Conservation (phyloP, 176 grass and related monocot species). For the Avena eriantha region DNA sequence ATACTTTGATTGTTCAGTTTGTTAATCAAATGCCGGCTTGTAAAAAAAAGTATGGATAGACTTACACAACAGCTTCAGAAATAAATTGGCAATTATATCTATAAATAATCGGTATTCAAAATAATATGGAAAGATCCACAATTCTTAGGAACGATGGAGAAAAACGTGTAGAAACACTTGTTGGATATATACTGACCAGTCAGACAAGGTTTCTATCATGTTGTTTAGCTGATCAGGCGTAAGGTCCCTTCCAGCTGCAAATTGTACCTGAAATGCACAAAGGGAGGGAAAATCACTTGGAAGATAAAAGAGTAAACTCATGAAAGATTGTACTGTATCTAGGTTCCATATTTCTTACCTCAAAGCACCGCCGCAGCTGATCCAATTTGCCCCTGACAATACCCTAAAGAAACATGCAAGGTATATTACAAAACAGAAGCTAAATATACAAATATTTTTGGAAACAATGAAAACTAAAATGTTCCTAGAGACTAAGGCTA, state of each 20-base stretch:
- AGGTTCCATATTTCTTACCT: conserved; percentile 53
- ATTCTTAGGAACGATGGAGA: not conserved
- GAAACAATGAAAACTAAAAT: not conserved
- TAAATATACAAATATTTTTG: conserved; percentile 12
- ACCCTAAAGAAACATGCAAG: conserved; percentile 55
- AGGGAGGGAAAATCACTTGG: not conserved
- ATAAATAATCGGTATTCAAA: not conserved
- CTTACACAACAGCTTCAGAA: conserved; percentile 22
- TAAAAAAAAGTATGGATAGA: not conserved
- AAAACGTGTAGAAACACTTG: not conserved
- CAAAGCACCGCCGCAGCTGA: conserved; percentile 94
- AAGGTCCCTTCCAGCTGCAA: conserved; percentile 97
- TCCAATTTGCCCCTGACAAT: conserved; percentile 98
- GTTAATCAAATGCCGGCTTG: not conserved
- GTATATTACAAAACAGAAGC: conserved; percentile 32
- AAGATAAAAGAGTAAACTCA: conserved; percentile 24
- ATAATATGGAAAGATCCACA: conserved; percentile 24
- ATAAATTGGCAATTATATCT: conserved; percentile 6
- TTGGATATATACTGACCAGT: conserved; percentile 66
- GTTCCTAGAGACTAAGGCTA: not conserved
- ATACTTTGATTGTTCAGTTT: not conserved
- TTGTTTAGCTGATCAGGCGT: conserved; percentile 85
- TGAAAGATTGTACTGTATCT: conserved; percentile 21
- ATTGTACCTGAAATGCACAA: conserved; percentile 73
- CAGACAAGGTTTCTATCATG: conserved; percentile 86